phyloP scores from a whole-genome alignment of 1,284 basidiomycete genomes.

The Ustilago shanxiensis region DNA sequence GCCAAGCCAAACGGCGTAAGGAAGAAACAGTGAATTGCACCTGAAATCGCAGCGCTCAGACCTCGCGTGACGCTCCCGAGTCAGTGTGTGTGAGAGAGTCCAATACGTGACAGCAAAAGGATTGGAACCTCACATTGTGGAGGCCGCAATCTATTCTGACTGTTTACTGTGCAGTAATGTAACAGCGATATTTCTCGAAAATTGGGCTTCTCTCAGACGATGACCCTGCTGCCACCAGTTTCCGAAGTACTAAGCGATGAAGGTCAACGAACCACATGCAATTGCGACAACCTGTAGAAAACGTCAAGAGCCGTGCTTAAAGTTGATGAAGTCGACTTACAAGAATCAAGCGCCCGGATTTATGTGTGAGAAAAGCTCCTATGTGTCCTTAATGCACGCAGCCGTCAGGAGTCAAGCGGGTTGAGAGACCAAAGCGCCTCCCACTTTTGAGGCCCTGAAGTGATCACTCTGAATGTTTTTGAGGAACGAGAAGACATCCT shows the following conservation, averaged over 20 bases:
- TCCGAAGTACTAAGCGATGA: no score
- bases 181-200: no score
- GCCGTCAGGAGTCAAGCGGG: background rate
- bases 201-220: no score
- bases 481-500: background rate
- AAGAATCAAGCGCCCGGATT: slow-evolving; percentile 1
- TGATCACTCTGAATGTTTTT: background rate
- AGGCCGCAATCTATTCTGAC: no score
- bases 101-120: no score
- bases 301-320: background rate
- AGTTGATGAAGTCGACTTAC: background rate
- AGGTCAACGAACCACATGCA: background rate
- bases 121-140: no score
- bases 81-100: no score
- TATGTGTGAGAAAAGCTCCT: background rate
- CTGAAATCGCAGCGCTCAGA: background rate
- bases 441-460: background rate
- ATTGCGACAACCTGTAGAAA: background rate
- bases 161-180: no score
- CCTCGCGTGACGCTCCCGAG: slow-evolving; percentile 7
- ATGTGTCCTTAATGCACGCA: background rate
- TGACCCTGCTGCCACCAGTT: no score
- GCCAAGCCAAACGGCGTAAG: background rate
- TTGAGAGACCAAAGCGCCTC: background rate
- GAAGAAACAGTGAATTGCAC: background rate